Conservation (phyloP, 805 yeast genomes). For the Candida suzukii region DNA sequence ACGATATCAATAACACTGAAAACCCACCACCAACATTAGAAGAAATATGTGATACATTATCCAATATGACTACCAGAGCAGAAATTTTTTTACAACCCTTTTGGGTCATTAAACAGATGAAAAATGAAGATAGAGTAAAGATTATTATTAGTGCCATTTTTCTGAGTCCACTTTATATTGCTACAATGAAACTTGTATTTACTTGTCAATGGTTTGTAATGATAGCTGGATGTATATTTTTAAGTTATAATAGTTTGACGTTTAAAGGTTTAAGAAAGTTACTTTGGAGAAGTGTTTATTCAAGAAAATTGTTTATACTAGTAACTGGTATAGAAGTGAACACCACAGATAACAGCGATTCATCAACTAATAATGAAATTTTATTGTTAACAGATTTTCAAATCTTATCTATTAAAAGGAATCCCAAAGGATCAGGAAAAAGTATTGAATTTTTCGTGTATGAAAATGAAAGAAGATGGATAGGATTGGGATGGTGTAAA, state of each 20-base stretch:
- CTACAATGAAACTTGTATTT: conserved; percentile 27
- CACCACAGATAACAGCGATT: background rate
- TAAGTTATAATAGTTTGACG: conserved; percentile 44
- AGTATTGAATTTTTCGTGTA: conserved; percentile 41
- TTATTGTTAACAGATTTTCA: background rate
- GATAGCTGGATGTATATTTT: conserved; percentile 28
- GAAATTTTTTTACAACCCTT: conserved; percentile 35
- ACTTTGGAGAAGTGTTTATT: conserved; percentile 42
- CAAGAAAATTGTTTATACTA: conserved; percentile 30
- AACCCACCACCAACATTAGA: conserved; percentile 43
- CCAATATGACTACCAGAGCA: conserved; percentile 36
- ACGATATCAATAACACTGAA: conserved; percentile 24
- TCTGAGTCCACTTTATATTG: conserved; percentile 37
- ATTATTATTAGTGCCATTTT: conserved; percentile 25
- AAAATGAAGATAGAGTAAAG: conserved; percentile 21
- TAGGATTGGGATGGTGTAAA: conserved; percentile 54
- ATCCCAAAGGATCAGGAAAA: conserved; percentile 26
- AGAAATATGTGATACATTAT: conserved; percentile 40
- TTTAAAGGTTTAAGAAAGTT: conserved; percentile 35
- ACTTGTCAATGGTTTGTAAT: conserved; percentile 26
- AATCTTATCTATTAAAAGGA: background rate
- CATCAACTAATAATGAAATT: no score
- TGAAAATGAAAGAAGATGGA: conserved; percentile 57
- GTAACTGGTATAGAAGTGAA: conserved; percentile 32
- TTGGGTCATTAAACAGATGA: conserved; percentile 5